Evolutionary conservation across 1,284 basidiomycete species (phyloP), one percentile per base, ranked within the genome.

Genomic region (Ustanciosporium gigantosporum): DNA sequence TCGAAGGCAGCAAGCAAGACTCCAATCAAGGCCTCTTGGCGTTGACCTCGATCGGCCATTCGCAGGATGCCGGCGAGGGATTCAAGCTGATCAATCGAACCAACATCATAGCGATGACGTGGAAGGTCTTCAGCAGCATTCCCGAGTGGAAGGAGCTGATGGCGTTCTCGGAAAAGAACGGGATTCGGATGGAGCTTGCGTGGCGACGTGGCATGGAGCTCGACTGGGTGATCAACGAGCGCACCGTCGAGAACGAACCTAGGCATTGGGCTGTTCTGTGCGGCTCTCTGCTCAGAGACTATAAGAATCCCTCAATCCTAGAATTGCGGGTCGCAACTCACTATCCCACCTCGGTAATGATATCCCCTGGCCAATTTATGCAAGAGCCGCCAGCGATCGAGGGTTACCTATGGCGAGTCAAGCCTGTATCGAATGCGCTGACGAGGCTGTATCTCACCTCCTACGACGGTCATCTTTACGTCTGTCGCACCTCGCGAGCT

Each of bases 151-250:
- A 84, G 27, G 76, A 79, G 41, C 72, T 88, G n/a, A 80, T 88
- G 41, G 83, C 85, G 55, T 76, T 78, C 16, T 81, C 84, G 32
- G 67, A 86, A 3, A 74, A 70, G 20, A 79, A 81, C 31, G 89
- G 89, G 16, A 81, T 83, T 45, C 78, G 79, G n/a, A 79, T 91
- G 31, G 84, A 86, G 70, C 81, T 92, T 16, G 87, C 86, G 32
- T 92, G 90, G 90, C 82, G 88, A 22, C 78, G 82, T 39, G 85
- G 83, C 35, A 84, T 84, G 1, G 84, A 84, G 58, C 76, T 91
- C 36, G 89, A 92, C 73, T 92, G 90, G 90, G 81, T 90, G 29
- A 87, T 85, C 84, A 81, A 87, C 36, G 83, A 86, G 21, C 77
- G 81, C 15, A 88, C 89, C 66, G 81, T 87, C 2, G 80, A 84